phyloP scores from a whole-genome alignment of 192 early-diverging fungal species.

The Coemansia sp. region DNA sequence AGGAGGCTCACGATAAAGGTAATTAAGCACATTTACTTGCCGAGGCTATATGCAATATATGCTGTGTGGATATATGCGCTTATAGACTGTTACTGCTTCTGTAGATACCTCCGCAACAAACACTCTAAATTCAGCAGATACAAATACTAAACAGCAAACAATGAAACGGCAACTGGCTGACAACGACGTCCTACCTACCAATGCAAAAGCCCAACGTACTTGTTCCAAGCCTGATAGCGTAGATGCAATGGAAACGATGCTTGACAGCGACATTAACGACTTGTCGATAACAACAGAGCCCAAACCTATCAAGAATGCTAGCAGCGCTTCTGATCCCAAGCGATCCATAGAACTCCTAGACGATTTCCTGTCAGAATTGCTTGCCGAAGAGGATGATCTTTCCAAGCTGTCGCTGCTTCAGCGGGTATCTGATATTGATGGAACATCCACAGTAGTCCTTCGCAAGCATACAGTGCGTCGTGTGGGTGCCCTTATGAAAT shows the following conservation, averaged over 20 bases:
- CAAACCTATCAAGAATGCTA: background rate
- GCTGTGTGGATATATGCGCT: background rate
- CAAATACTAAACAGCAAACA: background rate
- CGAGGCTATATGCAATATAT: conserved; percentile 1
- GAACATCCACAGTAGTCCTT: conserved; percentile 11
- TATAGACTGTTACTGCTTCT: background rate
- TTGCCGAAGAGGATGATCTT: conserved; percentile 34
- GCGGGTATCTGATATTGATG: background rate
- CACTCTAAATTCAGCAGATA: too few relatives aligned
- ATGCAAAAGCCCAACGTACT: background rate
- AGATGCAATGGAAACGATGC: background rate
- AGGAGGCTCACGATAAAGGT: conserved; percentile 2
- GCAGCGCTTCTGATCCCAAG: background rate
- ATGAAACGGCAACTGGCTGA: background rate
- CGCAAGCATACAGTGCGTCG: conserved; percentile 27
- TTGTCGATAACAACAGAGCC: background rate
- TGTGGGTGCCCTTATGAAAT: conserved; percentile 14
- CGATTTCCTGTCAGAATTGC: conserved; percentile 24
- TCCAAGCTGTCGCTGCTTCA: conserved; percentile 8
- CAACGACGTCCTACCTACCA: background rate
- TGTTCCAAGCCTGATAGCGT: background rate
- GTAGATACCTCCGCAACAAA: conserved; percentile 4
- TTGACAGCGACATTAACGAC: background rate
- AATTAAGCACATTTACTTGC: conserved; percentile 5
- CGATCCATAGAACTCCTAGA: conserved; percentile 18